phyloP scores from a whole-genome alignment of 768 basidiomycete genomes.

The Termitomyces sp. region DNA sequence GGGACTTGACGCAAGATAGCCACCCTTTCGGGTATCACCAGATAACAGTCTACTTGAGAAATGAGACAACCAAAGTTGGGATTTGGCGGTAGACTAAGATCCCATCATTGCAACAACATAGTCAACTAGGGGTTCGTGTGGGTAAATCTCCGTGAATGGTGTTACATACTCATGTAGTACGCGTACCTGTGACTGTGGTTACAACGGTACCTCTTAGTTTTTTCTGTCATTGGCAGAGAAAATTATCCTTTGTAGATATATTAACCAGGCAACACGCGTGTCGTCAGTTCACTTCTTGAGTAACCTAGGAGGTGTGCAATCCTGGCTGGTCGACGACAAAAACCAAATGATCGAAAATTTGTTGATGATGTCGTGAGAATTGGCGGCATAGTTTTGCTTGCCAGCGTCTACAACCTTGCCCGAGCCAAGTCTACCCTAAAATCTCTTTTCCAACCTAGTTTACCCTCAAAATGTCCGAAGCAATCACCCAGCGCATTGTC shows the following conservation, averaged over 20 bases:
- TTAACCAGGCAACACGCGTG: no score
- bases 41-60: no score
- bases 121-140: no score
- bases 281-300: background rate
- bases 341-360: constrained; percentile 2
- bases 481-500: constrained; percentile 45
- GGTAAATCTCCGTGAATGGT: no score
- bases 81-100: no score
- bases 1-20: no score
- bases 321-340: background rate
- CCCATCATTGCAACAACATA: no score
- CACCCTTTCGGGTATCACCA: no score
- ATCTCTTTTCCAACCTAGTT: constrained; percentile 4
- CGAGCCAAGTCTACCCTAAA: constrained; percentile 10
- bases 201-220: background rate
- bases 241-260: background rate
- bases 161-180: no score
- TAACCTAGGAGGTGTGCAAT: no score
- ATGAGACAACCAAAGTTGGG: no score
- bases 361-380: constrained; percentile 19
- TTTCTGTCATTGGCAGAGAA: background rate
- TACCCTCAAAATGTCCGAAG: constrained; percentile 29
- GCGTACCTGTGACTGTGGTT: background rate
- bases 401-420: constrained; percentile 10
- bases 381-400: constrained; percentile 14